Base-by-base conservation (phyloP, 208 protist species). In the Crithidia bombi region DNA sequence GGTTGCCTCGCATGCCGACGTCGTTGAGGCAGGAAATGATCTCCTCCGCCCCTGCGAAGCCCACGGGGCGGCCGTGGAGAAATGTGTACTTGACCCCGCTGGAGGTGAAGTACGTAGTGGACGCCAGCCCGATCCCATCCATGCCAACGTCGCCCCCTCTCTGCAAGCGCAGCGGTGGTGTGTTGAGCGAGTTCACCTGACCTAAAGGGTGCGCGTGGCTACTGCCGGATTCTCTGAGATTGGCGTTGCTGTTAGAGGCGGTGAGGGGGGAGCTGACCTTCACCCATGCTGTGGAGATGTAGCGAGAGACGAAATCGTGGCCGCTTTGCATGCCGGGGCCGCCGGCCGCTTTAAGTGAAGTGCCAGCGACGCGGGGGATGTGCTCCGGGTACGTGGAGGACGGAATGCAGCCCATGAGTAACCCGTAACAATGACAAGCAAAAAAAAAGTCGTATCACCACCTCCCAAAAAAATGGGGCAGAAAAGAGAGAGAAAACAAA, bases 11-110 rank as follows among this genome's bases (percentile, higher is more conserved):
- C 36, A 54, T 41, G 1, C 57, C 68, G 21, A 14, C 51, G 17
- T 67, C 58, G 28, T 59, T 59, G 5, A 64, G n/a, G 58, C 68
- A 64, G 15, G 58, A 51, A 30, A 76, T 43, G 55, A 70, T 32
- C 14, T 64, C 63, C n/a, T 76, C 58, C 12, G 68, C 68, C 1
- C 50, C 58, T 26, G 62, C 9, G 26, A 67, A 67, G 25, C 68
- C 58, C 3, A 61, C 50, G 2, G 61, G 71, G 19, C 23, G 47
- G 56, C 63, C 71, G 57, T 65, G 43, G 19, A 49, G 14, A 35
- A 69, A 69, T 6, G 30, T 59, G 39, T 57, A 43, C 54, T 58
- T 61, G 26, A 33, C 39, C 3, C 44, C 61, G 21, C 6, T 59
- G 9, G 56, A 63, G 23, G 52, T 67, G 30, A 12, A 43, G 59